Base-by-base conservation (phyloP, 2,329 filamentous ascomycete species). In the Aspergillus caelatus region DNA sequence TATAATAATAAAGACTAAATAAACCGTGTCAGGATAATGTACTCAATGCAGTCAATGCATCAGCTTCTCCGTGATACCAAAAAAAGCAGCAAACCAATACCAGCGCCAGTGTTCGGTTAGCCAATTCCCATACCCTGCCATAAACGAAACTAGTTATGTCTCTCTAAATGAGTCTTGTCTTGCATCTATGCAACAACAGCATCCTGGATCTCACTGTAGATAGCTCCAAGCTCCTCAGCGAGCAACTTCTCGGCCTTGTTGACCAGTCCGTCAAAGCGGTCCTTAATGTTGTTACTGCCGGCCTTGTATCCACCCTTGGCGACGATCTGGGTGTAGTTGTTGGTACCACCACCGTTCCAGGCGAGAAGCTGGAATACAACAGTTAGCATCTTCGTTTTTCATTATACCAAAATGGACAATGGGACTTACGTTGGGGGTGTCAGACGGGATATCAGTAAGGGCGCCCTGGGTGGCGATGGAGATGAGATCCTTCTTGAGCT, bases 341-440 rank as follows among this genome's bases (percentile, higher is more conserved):
- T 89, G 77, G 88, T 91, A 76, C 95, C 95, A 83, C 93, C 96
- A 78, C 96, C 95, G 88, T 99, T 99, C 94, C 94, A 99, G 80
- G 94, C 94, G 67, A 99, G 93, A 77, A 97, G 85, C 83, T 85
- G 69, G 7, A 63, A 62, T 32, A 1, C 1, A 26, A 19, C 50
- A 68, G 68, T 77, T 73, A 78, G 72, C 61, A 60, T 8, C 23
- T 48, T 45, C 21, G 62, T 43, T 7, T 28, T 57, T 41, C 9
- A 53, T 21, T 3, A 30, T 26, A 14, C 14, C 1, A 39, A 19
- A 34, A 21, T 21, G 26, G 34, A n/a, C 21, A 4, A 46, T 41
- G 14, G 12, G 53, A 81, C 83, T 81, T 81, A 85, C 82, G 88
- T 99, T 99, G 79, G 89, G 89, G 71, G 96, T 99, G 79, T 92